A percentile compares a stretch with the other conserved stretches of the same genome.
phyloP scores from a whole-genome alignment of 78 protist species.

The Dictyostelium brefeldianum region DNA sequence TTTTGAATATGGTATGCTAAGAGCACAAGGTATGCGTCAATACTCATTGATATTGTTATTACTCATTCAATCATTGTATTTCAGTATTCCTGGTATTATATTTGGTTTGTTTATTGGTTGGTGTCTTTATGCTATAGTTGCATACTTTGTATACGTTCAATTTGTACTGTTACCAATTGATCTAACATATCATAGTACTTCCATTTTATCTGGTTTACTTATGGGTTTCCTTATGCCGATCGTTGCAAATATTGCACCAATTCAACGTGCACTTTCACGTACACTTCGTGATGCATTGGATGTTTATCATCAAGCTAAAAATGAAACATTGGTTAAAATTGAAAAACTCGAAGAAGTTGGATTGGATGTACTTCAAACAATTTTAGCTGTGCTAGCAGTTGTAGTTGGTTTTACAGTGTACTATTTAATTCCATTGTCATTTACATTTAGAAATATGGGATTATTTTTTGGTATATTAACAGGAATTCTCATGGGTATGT shows the following conservation, averaged over 20 bases:
- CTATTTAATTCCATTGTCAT: slow-evolving; percentile 90
- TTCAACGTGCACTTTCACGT: slow-evolving; percentile 86
- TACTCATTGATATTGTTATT: slow-evolving; percentile 56
- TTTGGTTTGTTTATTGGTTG: slow-evolving; percentile 82
- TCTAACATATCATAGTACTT: slow-evolving; percentile 33
- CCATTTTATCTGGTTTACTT: slow-evolving; percentile 63
- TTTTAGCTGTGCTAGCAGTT: slow-evolving; percentile 69
- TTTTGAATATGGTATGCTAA: slow-evolving; percentile 95
- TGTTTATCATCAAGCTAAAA: slow-evolving; percentile 85
- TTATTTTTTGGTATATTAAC: slow-evolving; percentile 86
- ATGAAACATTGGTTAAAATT: slow-evolving; percentile 89
- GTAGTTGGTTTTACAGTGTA: slow-evolving; percentile 89
- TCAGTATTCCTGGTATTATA: slow-evolving; percentile 90
- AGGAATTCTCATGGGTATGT: slow-evolving; percentile 87
- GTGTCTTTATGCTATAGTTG: slow-evolving; percentile 61
- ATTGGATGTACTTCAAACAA: slow-evolving; percentile 74
- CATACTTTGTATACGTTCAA: slow-evolving; percentile 51
- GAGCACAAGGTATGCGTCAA: slow-evolving; percentile 94
- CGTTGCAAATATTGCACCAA: slow-evolving; percentile 70
- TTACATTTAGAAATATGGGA: slow-evolving; percentile 74
- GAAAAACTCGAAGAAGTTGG: slow-evolving; percentile 88
- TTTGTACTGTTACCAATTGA: slow-evolving; percentile 81
- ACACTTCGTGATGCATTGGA: slow-evolving; percentile 93
- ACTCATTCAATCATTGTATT: slow-evolving; percentile 78
- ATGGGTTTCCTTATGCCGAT: slow-evolving; percentile 81